Evolutionary conservation across 208 protist species (phyloP).

Genomic region (Wallacemonas rigidus): DNA sequence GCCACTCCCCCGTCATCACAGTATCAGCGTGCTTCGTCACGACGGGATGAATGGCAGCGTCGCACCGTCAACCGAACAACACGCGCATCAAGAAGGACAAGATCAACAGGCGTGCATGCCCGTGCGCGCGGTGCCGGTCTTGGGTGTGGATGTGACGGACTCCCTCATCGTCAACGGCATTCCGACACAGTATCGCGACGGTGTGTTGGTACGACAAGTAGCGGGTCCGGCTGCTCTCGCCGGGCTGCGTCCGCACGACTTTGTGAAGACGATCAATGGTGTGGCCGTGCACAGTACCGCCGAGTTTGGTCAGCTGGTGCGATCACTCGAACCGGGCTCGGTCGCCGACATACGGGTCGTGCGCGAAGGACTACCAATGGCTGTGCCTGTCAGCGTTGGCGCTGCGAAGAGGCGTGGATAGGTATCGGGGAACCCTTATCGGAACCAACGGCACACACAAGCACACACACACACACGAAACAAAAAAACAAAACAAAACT

Average conservation of each 20-base stretch:
- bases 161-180: constrained; percentile 56
- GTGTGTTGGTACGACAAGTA: constrained; percentile 67
- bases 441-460: too few species aligned
- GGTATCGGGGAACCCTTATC: too few species aligned
- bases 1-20: background rate
- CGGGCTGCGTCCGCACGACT: constrained; percentile 63
- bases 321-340: constrained; percentile 28
- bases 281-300: constrained; percentile 33
- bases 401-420: background rate
- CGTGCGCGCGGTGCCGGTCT: constrained; percentile 29
- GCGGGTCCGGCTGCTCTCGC: constrained; percentile 54
- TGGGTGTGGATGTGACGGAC: constrained; percentile 70
- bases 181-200: constrained; percentile 49
- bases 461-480: too few species aligned
- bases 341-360: constrained; percentile 47
- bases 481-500: too few species aligned
- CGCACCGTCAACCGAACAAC: constrained; percentile 1
- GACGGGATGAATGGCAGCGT: background rate
- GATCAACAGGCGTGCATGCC: background rate
- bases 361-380: constrained; percentile 42
- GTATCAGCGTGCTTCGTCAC: constrained; percentile 15
- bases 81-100: background rate
- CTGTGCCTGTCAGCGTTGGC: constrained; percentile 32
- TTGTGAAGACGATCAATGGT: constrained; percentile 48
- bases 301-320: constrained; percentile 56